Base-by-base conservation (phyloP, 495 filamentous ascomycete genomes). In the Haplographium delicatum region DNA sequence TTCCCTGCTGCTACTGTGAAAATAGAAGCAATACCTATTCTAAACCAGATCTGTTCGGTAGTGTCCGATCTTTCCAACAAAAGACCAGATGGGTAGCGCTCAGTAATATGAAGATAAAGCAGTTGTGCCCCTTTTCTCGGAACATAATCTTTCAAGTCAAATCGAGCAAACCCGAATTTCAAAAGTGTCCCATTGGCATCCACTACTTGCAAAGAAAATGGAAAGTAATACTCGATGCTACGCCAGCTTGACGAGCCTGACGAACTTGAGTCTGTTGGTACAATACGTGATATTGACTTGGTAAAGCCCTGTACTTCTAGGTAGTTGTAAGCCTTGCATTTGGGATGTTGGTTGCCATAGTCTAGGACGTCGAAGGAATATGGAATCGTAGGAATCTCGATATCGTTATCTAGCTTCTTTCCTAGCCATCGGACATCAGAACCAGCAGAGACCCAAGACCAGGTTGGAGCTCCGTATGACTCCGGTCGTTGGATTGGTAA, bases 401-500 rank as follows among this genome's bases (percentile, higher is more conserved):
- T 35, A 35, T 5, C 33, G 33, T 35, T 4, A 35, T 35, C 33
- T 35, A 35, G 33, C 11, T 35, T 35, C 33, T 35, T 35, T 35
- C 33, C 11, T 16, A 35, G 11, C 33, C 33, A 35, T 35, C 33
- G 33, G 33, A 35, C 33, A 35, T 39, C 35, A 20, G 35, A 39
- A 39, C 16, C 35, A 20, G 16, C n/a, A 18, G 50, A 30, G 22
- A 28, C 55, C 50, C 55, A 58, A 18, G 50, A 54, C 50, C 50
- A 58, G 19, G 25, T 58, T 18, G 55, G 55, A 28, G 50, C 50
- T 11, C 50, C 20, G 27, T 33, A 54, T 33, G 5, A 7, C 4
- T 44, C 40, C 24, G 50, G 35, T 20, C 22, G 31, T 11, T 19
- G 43, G 1, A 44, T 25, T 9, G 24, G 16, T 20, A 28, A 15